Evolutionary conservation across 2,329 filamentous ascomycete species (phyloP).

Genomic region (Chalaropsis thielavioides): DNA sequence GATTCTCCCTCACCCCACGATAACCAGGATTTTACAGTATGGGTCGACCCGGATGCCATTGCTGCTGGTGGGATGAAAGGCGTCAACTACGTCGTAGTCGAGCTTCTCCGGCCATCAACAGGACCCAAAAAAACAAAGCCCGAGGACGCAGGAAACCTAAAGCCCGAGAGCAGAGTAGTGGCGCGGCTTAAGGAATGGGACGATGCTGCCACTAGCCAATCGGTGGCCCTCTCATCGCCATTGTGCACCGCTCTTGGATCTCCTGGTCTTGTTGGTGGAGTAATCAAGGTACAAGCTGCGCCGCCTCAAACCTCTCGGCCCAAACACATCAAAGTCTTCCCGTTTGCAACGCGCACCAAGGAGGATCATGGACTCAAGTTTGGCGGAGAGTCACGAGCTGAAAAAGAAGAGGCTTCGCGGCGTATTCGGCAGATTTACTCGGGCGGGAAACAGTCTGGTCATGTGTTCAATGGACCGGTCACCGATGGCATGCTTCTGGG

Average conservation of each 20-base stretch:
- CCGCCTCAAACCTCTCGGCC: constrained; percentile 50
- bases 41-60: constrained; percentile 70
- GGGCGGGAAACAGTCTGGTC: constrained; percentile 26
- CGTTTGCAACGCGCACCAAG: constrained; percentile 51
- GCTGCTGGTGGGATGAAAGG: constrained; percentile 59
- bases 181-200: constrained; percentile 68
- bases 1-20: constrained; percentile 42
- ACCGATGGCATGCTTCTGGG: constrained; percentile 76
- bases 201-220: constrained; percentile 69
- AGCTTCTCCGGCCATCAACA: constrained; percentile 70
- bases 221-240: constrained; percentile 62
- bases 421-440: constrained; percentile 60
- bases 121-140: constrained; percentile 50
- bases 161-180: constrained; percentile 50
- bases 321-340: constrained; percentile 59
- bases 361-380: constrained; percentile 59
- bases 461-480: constrained; percentile 65
- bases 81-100: constrained; percentile 63
- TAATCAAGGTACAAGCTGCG: constrained; percentile 77
- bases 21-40: constrained; percentile 52
- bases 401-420: constrained; percentile 62
- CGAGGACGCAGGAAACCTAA: constrained; percentile 46
- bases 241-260: constrained; percentile 62
- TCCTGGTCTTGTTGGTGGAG: constrained; percentile 63
- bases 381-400: constrained; percentile 71